Base-by-base conservation (phyloP, 2,329 filamentous ascomycete genomes). In the Exophiala aquamarina region DNA sequence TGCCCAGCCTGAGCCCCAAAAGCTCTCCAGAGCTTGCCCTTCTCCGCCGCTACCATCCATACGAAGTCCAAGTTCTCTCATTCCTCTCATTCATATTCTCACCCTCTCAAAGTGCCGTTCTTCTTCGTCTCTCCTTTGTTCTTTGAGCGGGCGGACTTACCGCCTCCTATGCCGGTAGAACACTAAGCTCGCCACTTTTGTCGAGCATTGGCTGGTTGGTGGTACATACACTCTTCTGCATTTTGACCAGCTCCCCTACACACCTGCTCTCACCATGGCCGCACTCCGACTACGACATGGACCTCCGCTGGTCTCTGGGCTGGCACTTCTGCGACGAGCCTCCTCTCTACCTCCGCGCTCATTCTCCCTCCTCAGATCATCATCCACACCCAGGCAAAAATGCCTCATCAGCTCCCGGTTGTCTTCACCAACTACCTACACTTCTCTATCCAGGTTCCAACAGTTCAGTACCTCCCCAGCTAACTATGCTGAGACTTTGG, bases 401-500 rank as follows among this genome's bases (percentile, higher is more conserved):
- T 40, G 26, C 15, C 17, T 47, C 14, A 19, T 36, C 14, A 48
- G 41, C 41, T 49, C 44, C 19, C 51, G 34, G 15, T 14, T 40
- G 18, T 33, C 42, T 4, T 26, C 34, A 13, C 18, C 43, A 15
- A 49, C 51, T 15, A 31, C 48, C 13, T 44, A 44, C 23, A 36
- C 48, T 23, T 50, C 50, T 35, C 31, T 52, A 26, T 38, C 48
- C 4, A 38, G 38, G 7, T 49, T 49, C 44, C 53, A 57, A 41
- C 50, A 44, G 21, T 58, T 60, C 52, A 57, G 56, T 43, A 59
- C 57, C 29, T 56, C 51, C 13, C 53, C 54, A 8, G 31, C 41
- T 14, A 54, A 54, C 21, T 52, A 57, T 54, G 91, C 91, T 67
- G 89, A 95, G 65, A 85, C 82, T 59, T 73, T 92, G 55, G 83